Percentiles rank a stretch among this genome's conserved stretches.
Conservation (phyloP, 495 filamentous ascomycete species). For the Eremomyces bilateralis region DNA sequence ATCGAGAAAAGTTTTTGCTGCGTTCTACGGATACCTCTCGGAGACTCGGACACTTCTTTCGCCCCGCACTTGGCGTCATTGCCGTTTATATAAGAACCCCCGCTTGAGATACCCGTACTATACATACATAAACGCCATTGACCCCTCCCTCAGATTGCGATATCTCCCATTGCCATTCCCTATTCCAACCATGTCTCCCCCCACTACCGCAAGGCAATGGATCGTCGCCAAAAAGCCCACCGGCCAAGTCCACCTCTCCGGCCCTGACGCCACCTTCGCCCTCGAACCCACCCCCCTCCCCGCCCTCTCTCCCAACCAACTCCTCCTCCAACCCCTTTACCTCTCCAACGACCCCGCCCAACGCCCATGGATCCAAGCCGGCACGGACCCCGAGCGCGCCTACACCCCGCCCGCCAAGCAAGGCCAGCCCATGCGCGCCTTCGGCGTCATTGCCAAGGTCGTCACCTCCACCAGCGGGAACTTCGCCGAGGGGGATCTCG, state of each 20-base stretch:
- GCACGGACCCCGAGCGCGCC: constrained; percentile 26
- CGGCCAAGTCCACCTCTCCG: constrained; percentile 17
- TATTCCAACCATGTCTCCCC: constrained; percentile 1
- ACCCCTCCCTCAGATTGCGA: too few species aligned
- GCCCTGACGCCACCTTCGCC: constrained; percentile 26
- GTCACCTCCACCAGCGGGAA: constrained; percentile 21
- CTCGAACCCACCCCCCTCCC: constrained; percentile 24
- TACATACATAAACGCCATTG: too few species aligned
- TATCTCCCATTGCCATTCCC: too few species aligned
- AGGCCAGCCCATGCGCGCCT: constrained; percentile 45
- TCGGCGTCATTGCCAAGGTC: constrained; percentile 29
- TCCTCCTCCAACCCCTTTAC: constrained; percentile 44
- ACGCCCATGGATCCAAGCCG: constrained; percentile 48
- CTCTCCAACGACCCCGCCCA: constrained; percentile 68
- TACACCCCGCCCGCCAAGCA: constrained; percentile 45
- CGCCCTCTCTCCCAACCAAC: constrained; percentile 31
- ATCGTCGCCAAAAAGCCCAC: constrained; percentile 14
- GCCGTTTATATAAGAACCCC: too few species aligned
- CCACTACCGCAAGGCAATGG: constrained; percentile 15
- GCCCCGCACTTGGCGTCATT: too few species aligned
- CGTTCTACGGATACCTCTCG: too few species aligned
- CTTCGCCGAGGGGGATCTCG: constrained; percentile 20
- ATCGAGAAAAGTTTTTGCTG: too few species aligned
- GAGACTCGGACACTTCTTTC: too few species aligned
- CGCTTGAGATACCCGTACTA: too few species aligned